These are phyloP conservation scores for Dicorynia guianensis DNA, from an alignment of 306 rosid genomes.

Conservation along the genomic window DNA sequence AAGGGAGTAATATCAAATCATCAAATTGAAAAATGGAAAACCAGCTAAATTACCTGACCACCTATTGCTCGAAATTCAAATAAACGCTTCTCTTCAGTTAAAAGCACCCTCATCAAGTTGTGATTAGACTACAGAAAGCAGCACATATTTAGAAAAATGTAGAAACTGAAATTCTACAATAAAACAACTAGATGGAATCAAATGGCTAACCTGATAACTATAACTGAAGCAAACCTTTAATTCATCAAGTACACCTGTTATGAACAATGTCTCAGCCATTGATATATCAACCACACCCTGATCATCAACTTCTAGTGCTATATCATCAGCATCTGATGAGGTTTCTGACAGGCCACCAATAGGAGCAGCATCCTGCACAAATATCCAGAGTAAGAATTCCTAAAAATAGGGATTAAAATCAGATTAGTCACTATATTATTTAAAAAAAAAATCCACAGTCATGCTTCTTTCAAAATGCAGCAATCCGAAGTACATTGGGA, in stretches of 20 bases:
- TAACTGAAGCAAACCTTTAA: slow-evolving; percentile 85
- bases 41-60: slow-evolving; percentile 74
- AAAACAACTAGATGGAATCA: slow-evolving; percentile 32
- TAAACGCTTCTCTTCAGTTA: slow-evolving; percentile 71
- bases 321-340: slow-evolving; percentile 80
- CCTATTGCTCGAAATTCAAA: slow-evolving; percentile 97
- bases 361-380: slow-evolving; percentile 81
- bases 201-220: slow-evolving; percentile 70
- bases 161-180: slow-evolving; percentile 35
- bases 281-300: slow-evolving; percentile 46
- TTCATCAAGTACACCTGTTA: slow-evolving; percentile 95
- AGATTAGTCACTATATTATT: not conserved
- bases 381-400: slow-evolving; percentile 31
- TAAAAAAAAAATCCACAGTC: not conserved
- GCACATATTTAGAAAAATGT: slow-evolving; percentile 40
- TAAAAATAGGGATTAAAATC: not conserved
- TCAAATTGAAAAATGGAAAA: slow-evolving; percentile 11
- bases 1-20: slow-evolving; percentile 36
- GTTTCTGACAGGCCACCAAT: slow-evolving; percentile 79
- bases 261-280: slow-evolving; percentile 68
- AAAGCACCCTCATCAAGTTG: slow-evolving; percentile 78
- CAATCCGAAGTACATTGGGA: not conserved
- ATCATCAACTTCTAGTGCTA: slow-evolving; percentile 61
- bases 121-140: slow-evolving; percentile 64
- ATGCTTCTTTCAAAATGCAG: not conserved